Base-by-base conservation (phyloP, 1,284 basidiomycete genomes). In the Papiliotrema nemorosa region DNA sequence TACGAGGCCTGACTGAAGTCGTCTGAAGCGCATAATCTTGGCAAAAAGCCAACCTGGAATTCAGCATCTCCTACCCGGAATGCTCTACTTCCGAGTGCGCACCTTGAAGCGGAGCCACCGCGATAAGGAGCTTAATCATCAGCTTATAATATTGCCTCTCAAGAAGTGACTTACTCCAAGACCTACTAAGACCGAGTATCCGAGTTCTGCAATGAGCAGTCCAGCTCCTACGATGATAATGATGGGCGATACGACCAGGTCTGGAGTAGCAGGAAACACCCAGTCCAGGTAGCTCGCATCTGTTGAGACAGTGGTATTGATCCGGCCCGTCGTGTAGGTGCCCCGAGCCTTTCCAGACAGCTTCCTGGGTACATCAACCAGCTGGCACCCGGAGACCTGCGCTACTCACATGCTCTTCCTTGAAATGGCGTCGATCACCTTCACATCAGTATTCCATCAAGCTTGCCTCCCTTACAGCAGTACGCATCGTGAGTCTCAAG, bases 281-380 rank as follows among this genome's bases (percentile, higher is more conserved):
- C 52, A 57, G n/a, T 51, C 57, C 49, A 85, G 81, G 20, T 76
- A 78, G 48, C 77, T 78, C 3, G 69, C 73, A 22, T 87, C 85
- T n/a, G 84, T 79, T 2, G 82, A 82, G 18, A 87, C 83, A 77
- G 87, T 81, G 0, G 84, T 87, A 6, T 83, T 86, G 48, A 87
- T 82, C 63, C 54, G 48, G 6, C 62, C 62, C 38, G 58, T 60
- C n/a, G 58, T 58, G 43, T 57, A 53, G 5, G 44, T 48, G 2
- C 51, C 14, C 4, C 58, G 40, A 5, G 62, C 43, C 46, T 56
- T 51, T n/a, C 53, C 45, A 5, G 62, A 66, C 3, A 64, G 46
- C 2, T 60, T 54, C 53, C 57, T 58, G 83, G 77, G 75, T 53
- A 78, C 78, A 65, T 85, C 84, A 4, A 14, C 3, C n/a, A 24